Conservation (phyloP, 805 yeast species). For the Candida koratica region DNA sequence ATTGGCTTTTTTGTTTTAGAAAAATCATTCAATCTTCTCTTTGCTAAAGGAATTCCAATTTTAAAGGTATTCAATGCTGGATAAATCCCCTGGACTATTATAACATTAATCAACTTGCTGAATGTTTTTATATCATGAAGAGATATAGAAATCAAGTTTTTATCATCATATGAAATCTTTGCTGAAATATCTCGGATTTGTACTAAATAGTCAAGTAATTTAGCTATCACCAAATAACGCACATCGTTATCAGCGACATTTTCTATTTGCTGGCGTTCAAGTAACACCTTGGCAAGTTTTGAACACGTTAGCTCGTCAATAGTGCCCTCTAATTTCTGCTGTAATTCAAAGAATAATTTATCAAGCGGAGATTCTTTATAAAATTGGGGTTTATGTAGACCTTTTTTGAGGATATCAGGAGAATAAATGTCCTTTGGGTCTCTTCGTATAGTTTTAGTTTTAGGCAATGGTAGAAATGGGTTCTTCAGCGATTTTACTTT, state of each 20-base stretch:
- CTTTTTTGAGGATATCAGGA: slow-evolving; percentile 22
- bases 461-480: slow-evolving; percentile 24
- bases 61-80: slow-evolving; percentile 51
- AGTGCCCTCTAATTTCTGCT: slow-evolving; percentile 20
- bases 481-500: background rate
- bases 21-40: slow-evolving; percentile 53
- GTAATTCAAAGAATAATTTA: slow-evolving; percentile 28
- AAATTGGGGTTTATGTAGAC: slow-evolving; percentile 31
- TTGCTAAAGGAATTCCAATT: slow-evolving; percentile 61
- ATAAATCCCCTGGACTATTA: slow-evolving; percentile 70
- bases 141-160: slow-evolving; percentile 57
- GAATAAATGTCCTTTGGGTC: slow-evolving; percentile 29
- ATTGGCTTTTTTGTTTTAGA: slow-evolving; percentile 25
- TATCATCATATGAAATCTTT: slow-evolving; percentile 21
- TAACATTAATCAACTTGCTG: slow-evolving; percentile 56
- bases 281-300: slow-evolving; percentile 8
- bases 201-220: slow-evolving; percentile 32
- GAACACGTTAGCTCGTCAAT: slow-evolving; percentile 23
- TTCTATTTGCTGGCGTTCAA: background rate
- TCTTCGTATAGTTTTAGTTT: slow-evolving; percentile 28
- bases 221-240: slow-evolving; percentile 22
- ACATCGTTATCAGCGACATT: background rate
- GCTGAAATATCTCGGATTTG: slow-evolving; percentile 38
- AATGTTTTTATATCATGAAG: slow-evolving; percentile 80
- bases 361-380: slow-evolving; percentile 33